These are phyloP conservation scores for Tricharina praecox DNA, from an alignment of 495 filamentous ascomycete genomes.

Conservation along the genomic window DNA sequence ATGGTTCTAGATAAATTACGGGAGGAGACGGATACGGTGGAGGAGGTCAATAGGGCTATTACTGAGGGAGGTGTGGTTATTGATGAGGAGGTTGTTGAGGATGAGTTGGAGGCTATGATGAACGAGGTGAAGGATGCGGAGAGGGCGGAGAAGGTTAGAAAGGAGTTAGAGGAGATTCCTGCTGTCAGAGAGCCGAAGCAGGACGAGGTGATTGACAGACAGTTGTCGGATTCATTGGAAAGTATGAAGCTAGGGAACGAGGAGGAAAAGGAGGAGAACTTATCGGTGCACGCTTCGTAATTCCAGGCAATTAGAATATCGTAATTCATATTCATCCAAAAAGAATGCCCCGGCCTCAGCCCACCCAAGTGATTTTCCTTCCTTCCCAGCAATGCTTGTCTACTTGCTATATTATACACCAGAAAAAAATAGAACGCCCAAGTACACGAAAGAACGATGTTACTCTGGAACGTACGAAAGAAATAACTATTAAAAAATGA, in stretches of 20 bases:
- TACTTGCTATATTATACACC: no score
- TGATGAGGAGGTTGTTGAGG: conserved; percentile 74
- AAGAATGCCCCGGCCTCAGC: no score
- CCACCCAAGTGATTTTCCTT: no score
- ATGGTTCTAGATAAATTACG: conserved; percentile 53
- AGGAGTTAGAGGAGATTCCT: conserved; percentile 26
- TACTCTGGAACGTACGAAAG: no score
- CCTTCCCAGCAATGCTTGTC: no score
- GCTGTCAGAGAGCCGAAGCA: conserved; percentile 17
- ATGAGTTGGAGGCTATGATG: conserved; percentile 68
- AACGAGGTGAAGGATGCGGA: conserved; percentile 39
- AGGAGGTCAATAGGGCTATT: conserved; percentile 56
- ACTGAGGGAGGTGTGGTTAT: conserved; percentile 41
- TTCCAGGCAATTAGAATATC: no score
- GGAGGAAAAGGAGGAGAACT: conserved; percentile 14
- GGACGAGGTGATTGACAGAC: conserved; percentile 20
- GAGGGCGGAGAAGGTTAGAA: conserved; percentile 14
- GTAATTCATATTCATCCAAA: no score
- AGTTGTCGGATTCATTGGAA: conserved; percentile 30
- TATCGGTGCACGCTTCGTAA: conserved; percentile 1
- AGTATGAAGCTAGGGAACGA: conserved; percentile 25
- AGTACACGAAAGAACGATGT: no score
- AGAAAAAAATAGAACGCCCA: no score
- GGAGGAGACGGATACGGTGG: conserved; percentile 64
- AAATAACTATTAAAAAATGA: no score